Base-by-base conservation (phyloP, 805 yeast species). In the Candida koratica region DNA sequence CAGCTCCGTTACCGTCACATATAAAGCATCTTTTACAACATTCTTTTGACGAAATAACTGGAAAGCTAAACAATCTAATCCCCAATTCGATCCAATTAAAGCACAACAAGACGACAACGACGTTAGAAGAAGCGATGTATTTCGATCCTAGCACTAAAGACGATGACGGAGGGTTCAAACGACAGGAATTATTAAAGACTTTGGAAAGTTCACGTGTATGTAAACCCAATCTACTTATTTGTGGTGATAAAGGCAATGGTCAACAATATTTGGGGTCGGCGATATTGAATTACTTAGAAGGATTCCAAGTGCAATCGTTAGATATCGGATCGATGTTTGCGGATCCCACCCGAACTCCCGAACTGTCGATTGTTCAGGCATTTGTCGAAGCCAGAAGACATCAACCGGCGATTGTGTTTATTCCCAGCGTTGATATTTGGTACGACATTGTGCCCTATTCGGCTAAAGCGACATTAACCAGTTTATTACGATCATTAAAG, bases 301-400 rank as follows among this genome's bases (percentile, higher is more conserved):
- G 96, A 0, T 86, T 81, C 49, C 90, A 87, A 51, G 80, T 87
- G 10, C 97, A 93, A 55, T 75, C 84, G 1, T 66, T 93, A 27
- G 98, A 93, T 53, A 63, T 93, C 39, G 84, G 88, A 1, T 70
- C 81, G 6, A 54, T 93, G 37, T 78, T 79, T 44, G 77, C 87
- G 10, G 97, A 90, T 48, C 69, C 90, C 6, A 77, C 87, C 0
- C 67, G 85, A 48, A 76, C 95, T 0, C 80, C 90, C 1, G 98
- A 93, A 55, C 82, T 86, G 51, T 73, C 84, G 1, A 71, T 88
- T 14, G 84, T 90, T 18, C 96, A 86, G 53, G 71, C 84, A 26
- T 81, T 93, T 50, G 68, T 83, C 15, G 98, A 93, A 59, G 93
- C 95, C 5, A 75, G 84, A 45, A 75, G 95, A 52, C 94, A 90